phyloP scores from a whole-genome alignment of 129 eudicot species.

The Tagetes erecta region DNA sequence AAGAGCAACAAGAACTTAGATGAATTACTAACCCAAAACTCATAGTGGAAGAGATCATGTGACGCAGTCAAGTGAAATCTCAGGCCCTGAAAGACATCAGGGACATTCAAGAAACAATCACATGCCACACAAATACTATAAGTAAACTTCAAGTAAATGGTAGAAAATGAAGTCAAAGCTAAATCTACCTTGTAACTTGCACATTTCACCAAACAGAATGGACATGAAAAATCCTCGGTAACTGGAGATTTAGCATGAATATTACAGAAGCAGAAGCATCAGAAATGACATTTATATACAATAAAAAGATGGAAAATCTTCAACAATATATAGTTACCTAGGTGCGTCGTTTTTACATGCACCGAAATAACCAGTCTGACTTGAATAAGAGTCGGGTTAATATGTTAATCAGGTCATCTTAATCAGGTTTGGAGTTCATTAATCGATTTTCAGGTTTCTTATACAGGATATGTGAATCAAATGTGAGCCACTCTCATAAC shows the following conservation, averaged over 20 bases:
- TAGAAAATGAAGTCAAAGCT: constrained; percentile 21
- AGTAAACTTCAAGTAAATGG: constrained; percentile 13
- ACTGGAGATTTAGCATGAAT: constrained; percentile 53
- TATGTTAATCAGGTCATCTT: not conserved
- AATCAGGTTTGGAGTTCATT: not conserved
- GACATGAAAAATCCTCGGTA: constrained; percentile 92
- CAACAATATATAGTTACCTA: not conserved
- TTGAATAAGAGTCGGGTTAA: not conserved
- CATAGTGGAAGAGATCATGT: constrained; percentile 89
- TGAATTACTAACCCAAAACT: constrained; percentile 79
- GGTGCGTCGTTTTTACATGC: not conserved
- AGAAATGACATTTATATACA: constrained; percentile 8
- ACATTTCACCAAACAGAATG: constrained; percentile 95
- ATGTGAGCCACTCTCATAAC: not conserved
- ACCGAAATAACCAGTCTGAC: not conserved
- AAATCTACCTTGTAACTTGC: constrained; percentile 77
- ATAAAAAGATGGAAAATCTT: constrained; percentile 6
- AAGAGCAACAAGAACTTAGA: not conserved
- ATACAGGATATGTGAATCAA: not conserved
- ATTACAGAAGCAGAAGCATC: constrained; percentile 12
- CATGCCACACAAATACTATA: constrained; percentile 2
- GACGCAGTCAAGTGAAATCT: constrained; percentile 72
- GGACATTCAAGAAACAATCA: not conserved
- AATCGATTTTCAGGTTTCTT: not conserved
- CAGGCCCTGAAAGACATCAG: constrained; percentile 61